Base-by-base conservation (phyloP, 352 stramenopile genomes). In the Phytophthora sojae region DNA sequence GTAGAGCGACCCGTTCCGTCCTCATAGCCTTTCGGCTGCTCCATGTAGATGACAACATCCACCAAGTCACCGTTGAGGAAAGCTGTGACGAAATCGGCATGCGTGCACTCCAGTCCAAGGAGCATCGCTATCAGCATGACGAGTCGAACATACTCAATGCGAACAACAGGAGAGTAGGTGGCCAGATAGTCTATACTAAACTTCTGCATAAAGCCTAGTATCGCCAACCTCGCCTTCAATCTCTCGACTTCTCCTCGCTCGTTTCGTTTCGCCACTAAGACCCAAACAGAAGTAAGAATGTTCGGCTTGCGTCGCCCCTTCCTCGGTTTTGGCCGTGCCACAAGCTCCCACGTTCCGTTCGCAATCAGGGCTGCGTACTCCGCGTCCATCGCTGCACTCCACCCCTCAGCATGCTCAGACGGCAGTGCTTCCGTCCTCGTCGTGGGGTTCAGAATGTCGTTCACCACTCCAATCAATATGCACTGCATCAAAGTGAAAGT, bases 21-120 rank as follows among this genome's bases (percentile, higher is more conserved):
- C 1, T 58, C 19, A 32, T 69, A 69, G 14, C 44, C 62, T n/a
- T 63, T 42, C 0, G 54, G 53, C 15, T 63, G 45, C 30, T 69
- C 26, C 62, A 63, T 69, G 54, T 63, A 69, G 17, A 69, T 69
- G 14, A 52, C 25, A 11, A 66, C 59, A 21, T 52, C 59, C 6
- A 21, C n/a, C 1, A 59, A 12, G 2, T 53, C 30, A 23, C 32
- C 49, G 26, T 66, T 59, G 8, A 66, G 35, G 25, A 59, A 58
- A n/a, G 32, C 49, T 12, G 49, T 53, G 1, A 29, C 59, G 19
- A 54, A 59, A 29, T 61, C 54, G 2, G 63, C 17, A 35, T 12
- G 62, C 15, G 7, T 35, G 23, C 19, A 57, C 1, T 62, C 30
- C 0, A 62, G 11, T 1, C 44, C 53, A 3, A 54, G n/a, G 17